Base-by-base conservation (phyloP, 2,329 filamentous ascomycete species). In the Diaporthe citrichinensis region DNA sequence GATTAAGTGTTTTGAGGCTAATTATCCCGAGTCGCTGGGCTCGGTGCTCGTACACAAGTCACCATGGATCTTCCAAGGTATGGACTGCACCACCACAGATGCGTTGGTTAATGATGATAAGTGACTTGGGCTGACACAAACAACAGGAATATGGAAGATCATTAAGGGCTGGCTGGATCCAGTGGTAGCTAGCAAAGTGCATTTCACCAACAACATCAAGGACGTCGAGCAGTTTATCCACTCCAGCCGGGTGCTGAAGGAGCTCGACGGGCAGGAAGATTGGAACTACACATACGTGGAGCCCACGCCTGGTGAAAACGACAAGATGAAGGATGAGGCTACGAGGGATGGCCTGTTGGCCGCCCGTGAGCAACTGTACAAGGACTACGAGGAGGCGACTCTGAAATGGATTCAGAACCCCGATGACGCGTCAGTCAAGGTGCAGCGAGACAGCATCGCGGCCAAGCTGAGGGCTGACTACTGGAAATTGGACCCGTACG, bases 1-100 rank as follows among this genome's bases (percentile, higher is more conserved):
- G 94, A 98, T 99, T 84, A 98, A 98, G 85, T 98, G 96, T 84
- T 99, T 99, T 82, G 97, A 99, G 86, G 97, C 97, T 76, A 98
- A 99, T 83, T 99, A 98, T 80, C 97, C 97, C 0, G 97, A 99
- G 84, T 96, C 92, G 65, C 89, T 99, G 1, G 97, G 96, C 39
- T 90, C 94, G 2, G 95, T 98, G 3, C 90, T 98, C 61, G 95
- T 99, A 51, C 97, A 99, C 88, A 98, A 98, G 84, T 93, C 97
- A 0, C 97, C 97, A 4, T 99, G 97, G 97, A 87, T 99, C 61
- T 99, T 99, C 86, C 96, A 98, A 87, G 93, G 94, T 93, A 84
- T 73, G 88, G 84, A 17, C 7, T 78, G 6, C 78, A 78, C 0
- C 9, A n/a, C 10, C 28, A 25, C n/a, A 10, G 9, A 53, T 31